Evolutionary conservation across 2,329 filamentous ascomycete genomes (phyloP).

Genomic region (Sporothrix variecibatus): DNA sequence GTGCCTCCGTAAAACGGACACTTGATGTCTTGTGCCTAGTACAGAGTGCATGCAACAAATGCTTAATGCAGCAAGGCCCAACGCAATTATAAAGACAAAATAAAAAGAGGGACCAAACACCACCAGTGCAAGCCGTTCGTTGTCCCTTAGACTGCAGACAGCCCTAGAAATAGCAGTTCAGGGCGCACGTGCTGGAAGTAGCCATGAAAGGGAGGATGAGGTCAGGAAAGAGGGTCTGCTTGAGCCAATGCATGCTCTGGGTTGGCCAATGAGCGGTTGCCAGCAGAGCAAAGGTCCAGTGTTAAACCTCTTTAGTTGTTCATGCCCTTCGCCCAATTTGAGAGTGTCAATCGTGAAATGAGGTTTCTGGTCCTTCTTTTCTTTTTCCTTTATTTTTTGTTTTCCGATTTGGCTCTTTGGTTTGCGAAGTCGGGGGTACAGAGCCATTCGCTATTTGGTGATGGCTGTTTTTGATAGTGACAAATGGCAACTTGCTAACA

Average conservation of each 20-base stretch:
- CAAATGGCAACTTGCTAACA: conserved; percentile 8
- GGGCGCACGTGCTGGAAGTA: conserved; percentile 11
- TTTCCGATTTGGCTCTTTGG: neutral
- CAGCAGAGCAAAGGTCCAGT: conserved; percentile 18
- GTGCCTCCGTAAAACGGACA: neutral
- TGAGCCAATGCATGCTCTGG: conserved; percentile 16
- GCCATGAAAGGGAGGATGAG: neutral
- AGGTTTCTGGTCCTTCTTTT: neutral
- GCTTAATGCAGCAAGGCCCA: conserved; percentile 16
- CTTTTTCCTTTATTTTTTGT: neutral
- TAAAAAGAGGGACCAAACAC: neutral
- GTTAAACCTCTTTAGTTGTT: neutral
- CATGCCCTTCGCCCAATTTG: neutral
- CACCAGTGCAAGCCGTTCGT: neutral
- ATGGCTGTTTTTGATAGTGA: conserved; percentile 12
- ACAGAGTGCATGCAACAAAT: neutral
- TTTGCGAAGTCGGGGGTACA: conserved; percentile 4
- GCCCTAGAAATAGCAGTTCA: neutral
- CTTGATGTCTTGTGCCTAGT: neutral
- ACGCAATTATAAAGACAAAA: neutral
- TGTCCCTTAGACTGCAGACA: neutral
- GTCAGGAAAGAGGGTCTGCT: neutral
- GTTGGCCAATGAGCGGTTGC: conserved; percentile 18
- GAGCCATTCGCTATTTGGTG: neutral
- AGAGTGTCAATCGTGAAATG: neutral